Conservation (phyloP, 305 asterid genomes). For the Fraxinus nigra region DNA sequence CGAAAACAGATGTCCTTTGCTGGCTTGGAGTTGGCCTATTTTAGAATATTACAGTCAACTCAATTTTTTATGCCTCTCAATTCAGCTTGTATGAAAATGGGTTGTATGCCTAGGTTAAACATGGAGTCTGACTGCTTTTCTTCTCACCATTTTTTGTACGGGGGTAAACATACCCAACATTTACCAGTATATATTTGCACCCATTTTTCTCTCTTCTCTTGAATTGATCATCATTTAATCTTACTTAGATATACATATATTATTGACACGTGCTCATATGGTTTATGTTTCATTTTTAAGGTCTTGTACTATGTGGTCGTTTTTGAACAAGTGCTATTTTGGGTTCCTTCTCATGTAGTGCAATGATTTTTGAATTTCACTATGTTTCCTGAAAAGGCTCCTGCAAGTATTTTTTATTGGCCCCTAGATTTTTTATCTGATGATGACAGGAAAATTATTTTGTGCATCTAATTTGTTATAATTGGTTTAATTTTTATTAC, state of each 20-base stretch:
- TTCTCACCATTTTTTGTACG: not conserved
- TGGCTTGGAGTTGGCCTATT: not conserved
- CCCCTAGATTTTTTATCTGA: conserved; percentile 1
- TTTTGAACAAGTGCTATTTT: not conserved
- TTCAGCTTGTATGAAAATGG: not conserved
- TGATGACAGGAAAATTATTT: not conserved
- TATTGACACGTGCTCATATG: not conserved
- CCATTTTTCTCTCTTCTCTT: not conserved
- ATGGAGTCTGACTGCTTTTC: not conserved
- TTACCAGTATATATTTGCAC: not conserved
- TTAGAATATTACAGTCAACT: not conserved
- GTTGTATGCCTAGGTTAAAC: not conserved
- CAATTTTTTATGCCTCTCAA: not conserved
- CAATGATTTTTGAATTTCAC: not conserved
- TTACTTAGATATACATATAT: not conserved
- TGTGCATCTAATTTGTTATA: not conserved
- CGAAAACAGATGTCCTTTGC: not conserved
- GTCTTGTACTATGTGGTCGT: not conserved
- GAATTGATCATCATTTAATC: not conserved
- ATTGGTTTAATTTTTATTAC: not conserved
- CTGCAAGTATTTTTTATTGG: conserved; percentile 8
- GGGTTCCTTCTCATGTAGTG: not conserved
- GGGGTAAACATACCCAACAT: not conserved
- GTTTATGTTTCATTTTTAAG: not conserved
- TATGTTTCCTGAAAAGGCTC: not conserved